Evolutionary conservation across 257 asterid species (phyloP).

Genomic region (Craterostigma plantagineum): DNA sequence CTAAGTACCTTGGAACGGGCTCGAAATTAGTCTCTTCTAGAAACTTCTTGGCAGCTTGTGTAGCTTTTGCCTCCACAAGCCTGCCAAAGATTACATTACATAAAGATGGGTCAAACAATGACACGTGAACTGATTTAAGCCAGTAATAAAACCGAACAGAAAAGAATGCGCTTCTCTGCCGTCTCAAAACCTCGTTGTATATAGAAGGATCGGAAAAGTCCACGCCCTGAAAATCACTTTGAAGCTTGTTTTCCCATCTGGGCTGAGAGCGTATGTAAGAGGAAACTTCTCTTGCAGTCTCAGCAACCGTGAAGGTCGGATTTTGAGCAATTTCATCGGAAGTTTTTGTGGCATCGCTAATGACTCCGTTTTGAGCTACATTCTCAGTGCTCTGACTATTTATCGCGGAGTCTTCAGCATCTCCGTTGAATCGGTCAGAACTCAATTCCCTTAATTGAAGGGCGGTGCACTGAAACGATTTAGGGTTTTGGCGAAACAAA

Average conservation of each 20-base stretch:
- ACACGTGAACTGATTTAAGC: constrained; percentile 32
- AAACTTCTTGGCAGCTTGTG: constrained; percentile 25
- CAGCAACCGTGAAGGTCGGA: constrained; percentile 11
- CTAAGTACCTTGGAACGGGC: constrained; percentile 32
- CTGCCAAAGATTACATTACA: constrained; percentile 28
- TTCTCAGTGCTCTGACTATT: constrained; percentile 11
- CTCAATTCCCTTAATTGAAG: constrained; percentile 22
- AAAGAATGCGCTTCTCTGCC: constrained; percentile 22
- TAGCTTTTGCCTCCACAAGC: constrained; percentile 48
- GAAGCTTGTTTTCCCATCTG: constrained; percentile 49
- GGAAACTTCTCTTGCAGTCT: constrained; percentile 38
- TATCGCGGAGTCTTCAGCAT: constrained; percentile 12
- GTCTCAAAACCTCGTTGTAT: constrained; percentile 40
- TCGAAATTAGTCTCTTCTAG: constrained; percentile 24
- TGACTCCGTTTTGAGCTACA: constrained; percentile 13
- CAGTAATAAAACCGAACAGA: constrained; percentile 38
- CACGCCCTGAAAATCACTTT: constrained; percentile 34
- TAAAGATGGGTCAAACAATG: constrained; percentile 15
- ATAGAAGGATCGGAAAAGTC: constrained; percentile 38
- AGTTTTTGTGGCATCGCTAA: constrained; percentile 3
- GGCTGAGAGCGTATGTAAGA: constrained; percentile 27
- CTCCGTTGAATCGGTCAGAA: constrained; percentile 11
- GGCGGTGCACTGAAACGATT: constrained; percentile 8
- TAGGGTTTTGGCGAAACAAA: constrained; percentile 22
- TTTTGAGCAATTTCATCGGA: constrained; percentile 12